Percentiles rank a stretch among this genome's conserved stretches.
phyloP scores from a whole-genome alignment of 75 land plant genomes.

The Cryptomeria japonica region DNA sequence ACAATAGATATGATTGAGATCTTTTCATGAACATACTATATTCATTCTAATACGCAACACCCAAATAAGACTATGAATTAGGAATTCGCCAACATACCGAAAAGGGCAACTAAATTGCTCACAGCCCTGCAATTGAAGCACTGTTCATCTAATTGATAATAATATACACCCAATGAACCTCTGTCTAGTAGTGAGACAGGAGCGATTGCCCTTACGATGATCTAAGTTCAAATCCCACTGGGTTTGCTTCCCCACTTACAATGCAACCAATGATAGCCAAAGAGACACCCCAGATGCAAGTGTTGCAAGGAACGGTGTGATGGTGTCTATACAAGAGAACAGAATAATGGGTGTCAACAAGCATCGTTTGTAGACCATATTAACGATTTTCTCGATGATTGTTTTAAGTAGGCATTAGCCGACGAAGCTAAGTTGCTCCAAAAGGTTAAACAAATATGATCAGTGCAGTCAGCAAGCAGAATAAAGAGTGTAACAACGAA shows the following conservation, averaged over 20 bases:
- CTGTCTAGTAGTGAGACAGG: not conserved
- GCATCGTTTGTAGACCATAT: not conserved
- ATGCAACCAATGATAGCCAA: not conserved
- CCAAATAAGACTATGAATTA: not conserved
- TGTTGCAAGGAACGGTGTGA: not conserved
- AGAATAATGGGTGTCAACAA: not conserved
- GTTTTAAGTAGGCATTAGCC: not conserved
- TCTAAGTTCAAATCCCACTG: not conserved
- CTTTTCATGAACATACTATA: not conserved
- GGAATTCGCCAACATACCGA: not conserved
- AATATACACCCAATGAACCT: not conserved
- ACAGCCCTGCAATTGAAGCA: not conserved
- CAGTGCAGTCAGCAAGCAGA: not conserved
- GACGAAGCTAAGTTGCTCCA: not conserved
- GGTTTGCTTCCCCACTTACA: not conserved
- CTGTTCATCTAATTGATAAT: not conserved
- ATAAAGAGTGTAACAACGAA: not conserved
- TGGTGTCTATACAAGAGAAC: not conserved
- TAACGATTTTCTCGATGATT: not conserved
- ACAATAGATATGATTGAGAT: not conserved
- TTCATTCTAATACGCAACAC: not conserved
- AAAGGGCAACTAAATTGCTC: not conserved
- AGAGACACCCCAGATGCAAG: not conserved
- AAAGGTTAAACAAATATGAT: not conserved
- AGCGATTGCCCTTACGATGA: not conserved